Evolutionary conservation across 202 grass and related monocot species (phyloP).

Genomic region (Panicum hallii): DNA sequence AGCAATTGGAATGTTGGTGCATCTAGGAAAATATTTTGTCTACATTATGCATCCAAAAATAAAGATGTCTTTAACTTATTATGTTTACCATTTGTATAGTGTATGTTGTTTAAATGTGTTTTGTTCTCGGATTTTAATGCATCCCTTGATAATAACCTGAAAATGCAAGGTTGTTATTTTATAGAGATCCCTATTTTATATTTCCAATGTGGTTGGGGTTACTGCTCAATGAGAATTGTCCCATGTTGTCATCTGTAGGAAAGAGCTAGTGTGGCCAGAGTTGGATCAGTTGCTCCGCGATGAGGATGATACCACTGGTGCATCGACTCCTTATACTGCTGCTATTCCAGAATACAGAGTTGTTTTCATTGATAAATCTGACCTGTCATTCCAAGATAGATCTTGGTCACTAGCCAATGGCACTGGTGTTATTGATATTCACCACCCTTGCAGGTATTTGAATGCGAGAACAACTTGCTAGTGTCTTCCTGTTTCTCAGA

Average conservation of each 20-base stretch:
- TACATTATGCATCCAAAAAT: not conserved
- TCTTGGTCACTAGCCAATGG: conserved; percentile 82
- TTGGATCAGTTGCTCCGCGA: conserved; percentile 75
- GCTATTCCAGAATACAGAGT: conserved; percentile 90
- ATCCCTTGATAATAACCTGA: conserved; percentile 4
- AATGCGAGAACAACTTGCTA: conserved; percentile 7
- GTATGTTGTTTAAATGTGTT: not conserved
- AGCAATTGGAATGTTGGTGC: not conserved
- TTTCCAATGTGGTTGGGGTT: conserved; percentile 10
- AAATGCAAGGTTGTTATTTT: not conserved
- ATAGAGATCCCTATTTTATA: not conserved
- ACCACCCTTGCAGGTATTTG: conserved; percentile 86
- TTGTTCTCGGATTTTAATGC: not conserved
- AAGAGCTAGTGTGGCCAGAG: conserved; percentile 85
- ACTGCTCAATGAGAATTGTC: not conserved
- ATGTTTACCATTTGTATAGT: not conserved
- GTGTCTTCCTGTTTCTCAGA: conserved; percentile 14
- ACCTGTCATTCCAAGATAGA: conserved; percentile 62
- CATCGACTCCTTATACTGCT: conserved; percentile 85
- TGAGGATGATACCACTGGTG: conserved; percentile 68
- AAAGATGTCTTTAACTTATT: not conserved
- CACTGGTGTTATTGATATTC: conserved; percentile 71
- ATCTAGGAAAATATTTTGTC: conserved; percentile 14
- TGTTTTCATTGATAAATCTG: conserved; percentile 75
- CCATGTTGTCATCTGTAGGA: conserved; percentile 58